phyloP scores from a whole-genome alignment of 805 yeast genomes.

The Yarrowia sp. region DNA sequence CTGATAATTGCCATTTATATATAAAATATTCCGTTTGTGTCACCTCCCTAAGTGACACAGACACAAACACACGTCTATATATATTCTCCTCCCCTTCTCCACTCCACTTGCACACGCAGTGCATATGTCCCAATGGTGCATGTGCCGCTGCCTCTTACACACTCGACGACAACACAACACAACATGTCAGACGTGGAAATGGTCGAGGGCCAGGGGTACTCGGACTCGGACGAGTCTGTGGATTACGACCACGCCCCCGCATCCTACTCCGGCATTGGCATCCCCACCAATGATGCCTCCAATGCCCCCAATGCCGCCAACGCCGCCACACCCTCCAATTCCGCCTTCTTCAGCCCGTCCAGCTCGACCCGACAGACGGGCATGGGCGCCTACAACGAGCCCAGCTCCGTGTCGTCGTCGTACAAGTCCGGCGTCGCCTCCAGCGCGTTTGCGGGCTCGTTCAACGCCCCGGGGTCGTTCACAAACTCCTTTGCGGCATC shows the following conservation, averaged over 20 bases:
- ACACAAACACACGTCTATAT: not conserved
- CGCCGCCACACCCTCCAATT: not conserved
- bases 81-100: not conserved
- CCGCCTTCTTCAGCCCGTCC: conserved; percentile 35
- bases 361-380: conserved; percentile 34
- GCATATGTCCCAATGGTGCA: not conserved
- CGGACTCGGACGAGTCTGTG: conserved; percentile 25
- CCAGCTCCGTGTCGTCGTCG: conserved; percentile 28
- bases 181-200: conserved; percentile 26
- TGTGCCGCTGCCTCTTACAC: conserved; percentile 4
- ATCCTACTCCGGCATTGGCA: conserved; percentile 13
- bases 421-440: conserved; percentile 32
- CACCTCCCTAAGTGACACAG: too few species aligned
- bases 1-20: too few species aligned
- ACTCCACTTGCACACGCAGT: not conserved
- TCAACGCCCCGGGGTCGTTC: not conserved
- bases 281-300: not conserved
- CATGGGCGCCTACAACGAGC: conserved; percentile 33
- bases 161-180: conserved; percentile 6
- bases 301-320: not conserved
- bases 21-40: too few species aligned
- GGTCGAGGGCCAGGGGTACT: conserved; percentile 28
- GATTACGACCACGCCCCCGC: conserved; percentile 14
- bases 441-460: not conserved
- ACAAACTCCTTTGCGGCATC: not conserved